Conservation (phyloP, 352 stramenopile species). For the Thraustotheca clavata region DNA sequence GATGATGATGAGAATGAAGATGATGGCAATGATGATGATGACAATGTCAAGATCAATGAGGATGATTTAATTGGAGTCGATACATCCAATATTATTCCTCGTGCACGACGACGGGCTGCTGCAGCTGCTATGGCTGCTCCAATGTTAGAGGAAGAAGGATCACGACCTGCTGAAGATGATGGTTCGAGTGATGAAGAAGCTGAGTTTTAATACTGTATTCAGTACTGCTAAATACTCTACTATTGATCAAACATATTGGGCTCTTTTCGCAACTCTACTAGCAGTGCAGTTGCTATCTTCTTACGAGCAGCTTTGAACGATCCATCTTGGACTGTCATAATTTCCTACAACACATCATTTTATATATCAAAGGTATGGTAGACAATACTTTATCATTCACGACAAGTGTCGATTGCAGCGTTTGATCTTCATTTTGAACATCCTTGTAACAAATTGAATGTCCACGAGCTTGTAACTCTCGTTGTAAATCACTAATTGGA, state of each 20-base stretch:
- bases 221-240: background rate
- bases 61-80: slow-evolving; percentile 80
- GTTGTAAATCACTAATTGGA: slow-evolving; percentile 4
- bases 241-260: background rate
- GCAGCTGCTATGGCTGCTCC: slow-evolving; percentile 59
- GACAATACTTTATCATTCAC: background rate
- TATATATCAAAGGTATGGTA: background rate
- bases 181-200: slow-evolving; percentile 69
- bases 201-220: slow-evolving; percentile 49
- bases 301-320: background rate
- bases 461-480: background rate
- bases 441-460: background rate
- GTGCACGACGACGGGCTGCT: slow-evolving; percentile 54
- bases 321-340: background rate
- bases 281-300: background rate
- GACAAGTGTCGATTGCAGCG: slow-evolving; percentile 37
- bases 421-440: slow-evolving; percentile 25
- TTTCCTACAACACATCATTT: background rate
- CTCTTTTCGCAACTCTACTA: background rate
- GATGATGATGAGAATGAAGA: slow-evolving; percentile 55
- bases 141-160: slow-evolving; percentile 38
- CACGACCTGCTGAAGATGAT: slow-evolving; percentile 41
- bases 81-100: slow-evolving; percentile 81
- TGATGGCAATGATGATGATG: slow-evolving; percentile 53
- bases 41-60: slow-evolving; percentile 75